Base-by-base conservation (phyloP, 2,329 filamentous ascomycete genomes). In the Emmonsiellopsis sp. region DNA sequence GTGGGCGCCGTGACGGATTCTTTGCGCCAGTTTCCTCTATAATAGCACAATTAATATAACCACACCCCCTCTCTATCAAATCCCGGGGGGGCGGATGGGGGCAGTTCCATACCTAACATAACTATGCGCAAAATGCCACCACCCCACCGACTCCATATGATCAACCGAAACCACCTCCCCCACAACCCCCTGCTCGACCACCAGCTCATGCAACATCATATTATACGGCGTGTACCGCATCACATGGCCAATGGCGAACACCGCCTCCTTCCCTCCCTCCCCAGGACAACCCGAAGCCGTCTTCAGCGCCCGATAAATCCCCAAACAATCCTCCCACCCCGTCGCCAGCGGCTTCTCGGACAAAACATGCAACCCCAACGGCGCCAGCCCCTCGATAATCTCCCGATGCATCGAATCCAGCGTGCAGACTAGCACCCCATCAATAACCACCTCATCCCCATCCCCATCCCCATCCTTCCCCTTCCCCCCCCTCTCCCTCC, bases 241-340 rank as follows among this genome's bases (percentile, higher is more conserved):
- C 3, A 94, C 88, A 68, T 94, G 88, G 7, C 88, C 88, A 51
- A 94, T 86, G 1, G 86, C 87, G 65, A 94, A 92, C 31, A 94
- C 72, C 21, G 21, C 21, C 21, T 27, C 21, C 21, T 27, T 17
- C 17, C 21, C n/a, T 14, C 27, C 17, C 40, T 17, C 27, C 14
- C 8, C 42, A 27, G 9, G 13, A 9, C 17, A 50, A 53, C 21
- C 21, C 21, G 21, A 27, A 27, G 3, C 3, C 21, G 3, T 5
- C 34, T 53, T 42, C n/a, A 61, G 32, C 39, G 49, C 53, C 58
- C 33, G 60, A 53, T 48, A 87, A 64, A 92, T 91, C 48, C 72
- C 74, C 51, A 91, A 70, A 62, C 87, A 92, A 59, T 88, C 86
- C 21, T 77, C 69, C 33, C 93, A 72, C 1, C 77, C 82, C 34